Percentiles rank a stretch among this genome's conserved stretches.
These are phyloP conservation scores for Solanum infundibuliforme DNA, from an alignment of 257 asterid species.

Conservation along the genomic window DNA sequence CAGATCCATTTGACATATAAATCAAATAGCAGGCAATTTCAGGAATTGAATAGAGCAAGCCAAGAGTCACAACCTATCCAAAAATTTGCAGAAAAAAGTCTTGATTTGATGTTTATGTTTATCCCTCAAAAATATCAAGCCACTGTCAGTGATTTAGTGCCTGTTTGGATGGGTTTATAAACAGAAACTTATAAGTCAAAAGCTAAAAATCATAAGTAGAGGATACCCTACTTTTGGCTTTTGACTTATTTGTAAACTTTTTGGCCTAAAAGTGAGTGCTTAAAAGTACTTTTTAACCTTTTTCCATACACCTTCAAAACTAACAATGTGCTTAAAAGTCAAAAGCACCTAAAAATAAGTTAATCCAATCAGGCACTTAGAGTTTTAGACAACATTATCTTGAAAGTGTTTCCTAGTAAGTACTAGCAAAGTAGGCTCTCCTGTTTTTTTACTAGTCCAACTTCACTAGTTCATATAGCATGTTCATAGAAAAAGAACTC, in stretches of 20 bases:
- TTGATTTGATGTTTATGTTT: not conserved
- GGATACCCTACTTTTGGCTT: too few relatives aligned
- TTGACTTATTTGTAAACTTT: too few relatives aligned
- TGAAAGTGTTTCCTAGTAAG: not conserved
- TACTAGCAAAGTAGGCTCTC: not conserved
- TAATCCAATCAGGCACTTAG: too few relatives aligned
- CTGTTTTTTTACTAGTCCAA: not conserved
- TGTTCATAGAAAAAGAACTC: not conserved
- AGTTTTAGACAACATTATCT: not conserved
- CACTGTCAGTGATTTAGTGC: not conserved
- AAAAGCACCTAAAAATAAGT: too few relatives aligned
- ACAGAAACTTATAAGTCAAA: too few relatives aligned
- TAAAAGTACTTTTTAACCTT: too few relatives aligned
- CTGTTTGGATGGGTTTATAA: too few relatives aligned
- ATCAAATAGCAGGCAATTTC: not conserved
- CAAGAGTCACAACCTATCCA: not conserved
- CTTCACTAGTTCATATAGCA: not conserved
- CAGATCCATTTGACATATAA: not conserved
- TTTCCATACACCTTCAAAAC: too few relatives aligned
- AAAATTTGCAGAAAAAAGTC: not conserved
- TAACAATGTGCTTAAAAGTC: too few relatives aligned
- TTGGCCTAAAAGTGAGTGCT: too few relatives aligned
- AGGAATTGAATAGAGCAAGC: not conserved
- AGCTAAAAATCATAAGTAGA: too few relatives aligned
- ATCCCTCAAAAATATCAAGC: not conserved